These are phyloP conservation scores for Colletotrichum navitas DNA, from an alignment of 2,329 filamentous ascomycete species.

Conservation along the genomic window DNA sequence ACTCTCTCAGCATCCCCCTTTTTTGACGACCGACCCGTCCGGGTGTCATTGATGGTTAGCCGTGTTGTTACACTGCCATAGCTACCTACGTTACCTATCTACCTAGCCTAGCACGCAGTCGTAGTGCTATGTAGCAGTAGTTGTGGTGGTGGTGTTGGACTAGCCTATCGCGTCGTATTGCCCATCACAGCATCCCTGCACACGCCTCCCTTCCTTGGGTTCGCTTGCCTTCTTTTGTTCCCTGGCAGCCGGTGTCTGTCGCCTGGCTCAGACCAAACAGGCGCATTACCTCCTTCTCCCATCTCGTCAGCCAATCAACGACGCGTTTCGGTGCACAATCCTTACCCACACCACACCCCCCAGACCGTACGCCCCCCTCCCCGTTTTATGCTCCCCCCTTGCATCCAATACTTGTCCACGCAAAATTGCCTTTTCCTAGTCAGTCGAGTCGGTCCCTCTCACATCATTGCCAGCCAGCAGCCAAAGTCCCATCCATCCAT, in stretches of 20 bases:
- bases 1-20: slow-evolving; percentile 16
- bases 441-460: slow-evolving; percentile 29
- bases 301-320: slow-evolving; percentile 13
- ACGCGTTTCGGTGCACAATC: background rate
- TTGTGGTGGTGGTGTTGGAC: background rate
- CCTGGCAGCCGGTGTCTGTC: slow-evolving; percentile 32
- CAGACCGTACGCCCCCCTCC: slow-evolving; percentile 25
- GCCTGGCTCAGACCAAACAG: slow-evolving; percentile 39
- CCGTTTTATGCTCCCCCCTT: slow-evolving; percentile 36
- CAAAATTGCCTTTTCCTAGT: slow-evolving; percentile 42
- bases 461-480: slow-evolving; percentile 29
- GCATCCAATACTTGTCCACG: slow-evolving; percentile 30
- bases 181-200: background rate
- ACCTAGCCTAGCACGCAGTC: background rate
- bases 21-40: slow-evolving; percentile 21
- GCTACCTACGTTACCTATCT: background rate
- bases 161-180: slow-evolving; percentile 11
- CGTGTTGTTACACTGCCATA: background rate
- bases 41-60: slow-evolving; percentile 30
- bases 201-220: slow-evolving; percentile 23
- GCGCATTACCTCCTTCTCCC: slow-evolving; percentile 24
- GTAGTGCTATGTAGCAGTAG: background rate
- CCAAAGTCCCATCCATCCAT: background rate
- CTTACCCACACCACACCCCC: slow-evolving; percentile 25
- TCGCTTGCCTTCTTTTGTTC: slow-evolving; percentile 34